These are phyloP conservation scores for Bryoerythrophyllum caledonicum DNA, from an alignment of 225 moss, liverwort and hornwort species.

Conservation along the genomic window DNA sequence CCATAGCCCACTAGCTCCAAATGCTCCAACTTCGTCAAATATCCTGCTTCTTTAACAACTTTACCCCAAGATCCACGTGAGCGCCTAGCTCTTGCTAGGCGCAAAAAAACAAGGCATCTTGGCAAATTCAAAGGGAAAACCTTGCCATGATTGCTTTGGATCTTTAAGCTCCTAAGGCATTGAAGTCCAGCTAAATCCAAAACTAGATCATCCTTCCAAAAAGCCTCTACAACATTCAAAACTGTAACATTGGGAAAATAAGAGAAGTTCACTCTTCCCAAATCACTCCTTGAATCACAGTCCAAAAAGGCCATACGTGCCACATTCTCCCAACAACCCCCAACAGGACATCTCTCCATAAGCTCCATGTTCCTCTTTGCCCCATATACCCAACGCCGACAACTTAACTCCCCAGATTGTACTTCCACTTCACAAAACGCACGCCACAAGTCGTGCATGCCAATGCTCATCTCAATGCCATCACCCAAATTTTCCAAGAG, in stretches of 20 bases:
- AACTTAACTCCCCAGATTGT: not conserved
- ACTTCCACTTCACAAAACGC: not conserved
- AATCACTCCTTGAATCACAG: not conserved
- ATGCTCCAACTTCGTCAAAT: not conserved
- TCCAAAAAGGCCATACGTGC: not conserved
- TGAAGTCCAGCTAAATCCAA: no score
- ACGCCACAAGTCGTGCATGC: not conserved
- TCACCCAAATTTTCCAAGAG: not conserved
- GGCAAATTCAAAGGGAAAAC: no score
- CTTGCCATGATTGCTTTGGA: no score
- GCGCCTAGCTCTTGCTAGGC: rapidly evolving
- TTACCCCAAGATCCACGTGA: no score
- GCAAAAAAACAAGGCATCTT: no score
- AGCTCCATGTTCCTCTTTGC: not conserved
- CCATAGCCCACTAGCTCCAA: not conserved
- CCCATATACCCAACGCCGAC: not conserved
- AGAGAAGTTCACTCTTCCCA: not conserved
- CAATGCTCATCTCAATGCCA: not conserved
- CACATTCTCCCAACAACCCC: not conserved
- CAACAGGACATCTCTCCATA: not conserved
- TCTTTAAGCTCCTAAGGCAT: no score
- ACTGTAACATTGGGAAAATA: not conserved
- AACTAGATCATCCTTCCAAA: no score
- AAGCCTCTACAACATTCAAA: no score
- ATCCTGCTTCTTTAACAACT: not conserved